Evolutionary conservation across 2,329 filamentous ascomycete species (phyloP), one percentile per base, ranked within the genome.

Genomic region (Alternaria sp.): DNA sequence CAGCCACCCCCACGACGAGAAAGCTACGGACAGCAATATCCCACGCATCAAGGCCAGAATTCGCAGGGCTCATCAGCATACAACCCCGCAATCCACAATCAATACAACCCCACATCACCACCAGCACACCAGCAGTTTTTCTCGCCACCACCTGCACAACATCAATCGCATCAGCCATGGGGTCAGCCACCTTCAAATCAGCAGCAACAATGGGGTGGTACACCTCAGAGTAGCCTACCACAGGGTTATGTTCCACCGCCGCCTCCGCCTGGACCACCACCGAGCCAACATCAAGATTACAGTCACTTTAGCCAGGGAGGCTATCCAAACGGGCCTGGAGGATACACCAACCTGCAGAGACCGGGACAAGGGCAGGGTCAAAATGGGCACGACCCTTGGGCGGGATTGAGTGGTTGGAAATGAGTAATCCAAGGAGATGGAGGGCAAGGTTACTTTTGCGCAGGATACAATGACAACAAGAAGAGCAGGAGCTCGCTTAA

Each of bases 391-490:
- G 88, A 92, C 80, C 89, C 88, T 7, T 92, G 88, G 88, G 88
- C 88, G 14, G 89, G 88, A 4, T 75, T 92, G 66, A 89, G 84
- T 78, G 85, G 84, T 44, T 91, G 88, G 88, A 90, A 89, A 74
- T 90, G 51, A 62, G 39, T 11, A 48, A 26, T n/a, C 1, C 21
- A 23, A 10, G 23, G 23, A 34, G 21, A 10, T 14, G 33, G 44
- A 34, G 44, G 9, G 8, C 17, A 26, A 26, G 10, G 2, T 10
- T 48, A 34, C 11, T 7, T 26, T 36, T 5, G 31, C 44, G 44
- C 21, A 24, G 44, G 13, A 24, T 23, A 48, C 44, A 24, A 21
- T 34, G 4, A n/a, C 29, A n/a, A 33, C 14, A 34, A 33, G 44
- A 23, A 46, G 29, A 36, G 44, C n/a, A 24, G 44, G 44, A 3